Percentiles rank a stretch among this genome's conserved stretches.
phyloP scores from a whole-genome alignment of 2,329 filamentous ascomycete genomes.

The Hypoxylon sp. region DNA sequence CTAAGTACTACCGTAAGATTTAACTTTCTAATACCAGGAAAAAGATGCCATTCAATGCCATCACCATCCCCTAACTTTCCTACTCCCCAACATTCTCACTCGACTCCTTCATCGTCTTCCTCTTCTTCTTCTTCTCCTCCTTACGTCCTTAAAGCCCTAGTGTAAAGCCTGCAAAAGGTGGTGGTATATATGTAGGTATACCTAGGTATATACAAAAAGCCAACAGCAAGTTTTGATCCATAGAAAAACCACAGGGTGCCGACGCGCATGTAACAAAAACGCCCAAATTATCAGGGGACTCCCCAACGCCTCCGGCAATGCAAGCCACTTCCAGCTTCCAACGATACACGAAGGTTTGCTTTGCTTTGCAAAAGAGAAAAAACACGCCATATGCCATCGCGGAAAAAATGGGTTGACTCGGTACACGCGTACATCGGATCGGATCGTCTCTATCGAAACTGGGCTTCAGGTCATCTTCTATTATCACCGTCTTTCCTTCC shows the following conservation, averaged over 20 bases:
- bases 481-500: slow-evolving; percentile 6
- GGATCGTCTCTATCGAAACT: slow-evolving; percentile 25
- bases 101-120: no score
- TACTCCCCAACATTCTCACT: not conserved
- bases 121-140: not conserved
- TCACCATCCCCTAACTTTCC: not conserved
- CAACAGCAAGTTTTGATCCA: no score
- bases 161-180: not conserved
- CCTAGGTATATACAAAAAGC: slow-evolving; percentile 40
- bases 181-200: slow-evolving; percentile 17
- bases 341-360: not conserved
- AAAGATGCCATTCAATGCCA: not conserved
- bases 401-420: not conserved
- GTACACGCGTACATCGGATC: slow-evolving; percentile 22
- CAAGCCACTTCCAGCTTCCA: slow-evolving; percentile 29
- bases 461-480: slow-evolving; percentile 18
- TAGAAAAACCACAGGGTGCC: not conserved
- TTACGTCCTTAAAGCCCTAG: not conserved
- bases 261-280: slow-evolving; percentile 5
- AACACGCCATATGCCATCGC: slow-evolving; percentile 2
- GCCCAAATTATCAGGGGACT: slow-evolving; percentile 10
- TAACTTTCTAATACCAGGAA: not conserved
- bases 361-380: not conserved
- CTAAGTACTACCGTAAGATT: not conserved
- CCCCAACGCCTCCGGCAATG: slow-evolving; percentile 50